Conservation (phyloP, 305 asterid genomes). For the Fraxinus dipetala region DNA sequence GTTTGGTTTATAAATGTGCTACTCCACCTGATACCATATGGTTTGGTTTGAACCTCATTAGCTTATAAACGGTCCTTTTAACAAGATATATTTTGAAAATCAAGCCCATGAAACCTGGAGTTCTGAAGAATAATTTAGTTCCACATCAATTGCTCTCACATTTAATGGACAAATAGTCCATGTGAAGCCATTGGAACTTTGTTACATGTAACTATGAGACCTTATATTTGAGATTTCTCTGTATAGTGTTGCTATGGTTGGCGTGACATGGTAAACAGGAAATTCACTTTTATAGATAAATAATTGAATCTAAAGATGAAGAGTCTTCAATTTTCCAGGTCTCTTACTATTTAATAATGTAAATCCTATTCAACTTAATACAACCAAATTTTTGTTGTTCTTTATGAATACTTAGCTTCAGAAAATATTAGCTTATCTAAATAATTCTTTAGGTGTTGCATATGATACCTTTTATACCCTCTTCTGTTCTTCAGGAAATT, state of each 20-base stretch:
- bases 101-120: background rate
- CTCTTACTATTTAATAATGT: background rate
- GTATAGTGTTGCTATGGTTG: background rate
- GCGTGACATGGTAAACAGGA: background rate
- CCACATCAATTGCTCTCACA: slow-evolving; percentile 9
- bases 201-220: background rate
- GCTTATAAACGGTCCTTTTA: background rate
- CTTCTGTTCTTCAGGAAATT: background rate
- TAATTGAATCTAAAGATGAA: background rate
- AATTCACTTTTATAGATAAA: background rate
- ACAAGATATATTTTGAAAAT: background rate
- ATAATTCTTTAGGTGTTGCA: background rate
- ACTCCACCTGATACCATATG: background rate
- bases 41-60: background rate
- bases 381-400: background rate
- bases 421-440: background rate
- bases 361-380: background rate
- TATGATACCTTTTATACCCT: slow-evolving; percentile 5
- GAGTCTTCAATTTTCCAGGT: background rate
- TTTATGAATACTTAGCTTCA: background rate
- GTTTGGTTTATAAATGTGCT: background rate
- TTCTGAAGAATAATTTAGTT: background rate
- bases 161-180: slow-evolving; percentile 8
- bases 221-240: background rate
- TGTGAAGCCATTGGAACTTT: background rate